Base-by-base conservation (phyloP, 2,329 filamentous ascomycete species). In the Dendrostoma leiphaemia region DNA sequence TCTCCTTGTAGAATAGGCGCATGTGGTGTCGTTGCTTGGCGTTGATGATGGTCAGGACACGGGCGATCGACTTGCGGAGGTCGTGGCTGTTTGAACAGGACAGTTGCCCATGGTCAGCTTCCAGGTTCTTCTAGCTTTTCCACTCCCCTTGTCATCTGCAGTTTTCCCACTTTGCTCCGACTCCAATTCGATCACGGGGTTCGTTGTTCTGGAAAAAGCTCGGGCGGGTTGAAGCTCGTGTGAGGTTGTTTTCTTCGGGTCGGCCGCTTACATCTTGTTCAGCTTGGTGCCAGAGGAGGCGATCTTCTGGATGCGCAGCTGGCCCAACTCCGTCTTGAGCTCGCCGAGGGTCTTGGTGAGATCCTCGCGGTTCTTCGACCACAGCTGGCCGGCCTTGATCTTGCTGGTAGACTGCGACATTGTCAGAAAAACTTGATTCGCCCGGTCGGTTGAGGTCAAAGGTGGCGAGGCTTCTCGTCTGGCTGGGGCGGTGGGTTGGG, bases 301-400 rank as follows among this genome's bases (percentile, higher is more conserved):
- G 75, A 99, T 92, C 89, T 99, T 97, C 83, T 97, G 93, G 74
- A 96, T 96, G 76, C 94, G 89, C 72, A 99, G 86, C 82, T 93
- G 88, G 73, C 91, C 90, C 67, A 99, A 87, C 84, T 99, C 95
- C 64, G 88, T 86, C 90, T 97, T 96, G 75, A 96, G 83, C 79
- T 96, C 91, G 69, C 86, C 86, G 73, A 97, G 87, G 79, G 96
- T 91, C 85, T 94, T 96, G 74, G 85, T 85, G 78, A 99, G 85
- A 71, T 99, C 95, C 74, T 96, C 91, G 88, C 97, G 97, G 88
- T 85, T 92, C 91, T 99, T 99, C 82, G 85, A 86, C 94, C 94
- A 97, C 79, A 99, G 91, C 81, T 90, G 85, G 81, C 85, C 85
- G 77, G 93, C 87, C 89, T 97, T 97, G 80, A 99, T 91, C 85